Evolutionary conservation across 2,329 filamentous ascomycete genomes (phyloP).

Genomic region (Botrytis cinerea): DNA sequence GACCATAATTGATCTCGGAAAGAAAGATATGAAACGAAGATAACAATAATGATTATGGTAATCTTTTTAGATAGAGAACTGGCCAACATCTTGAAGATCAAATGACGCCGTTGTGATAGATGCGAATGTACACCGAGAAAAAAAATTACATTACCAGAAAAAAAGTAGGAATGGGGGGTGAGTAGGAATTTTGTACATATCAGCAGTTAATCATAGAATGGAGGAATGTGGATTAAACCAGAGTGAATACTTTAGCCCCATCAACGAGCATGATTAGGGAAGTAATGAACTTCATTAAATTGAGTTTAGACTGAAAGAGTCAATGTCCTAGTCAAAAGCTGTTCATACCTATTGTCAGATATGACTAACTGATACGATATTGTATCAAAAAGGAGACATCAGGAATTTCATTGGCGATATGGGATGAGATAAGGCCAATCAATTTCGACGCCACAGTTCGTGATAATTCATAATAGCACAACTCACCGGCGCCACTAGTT

Average conservation of each 20-base stretch:
- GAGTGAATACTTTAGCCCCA: not conserved
- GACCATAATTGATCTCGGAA: constrained; percentile 16
- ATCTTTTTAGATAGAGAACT: constrained; percentile 9
- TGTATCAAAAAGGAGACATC: not conserved
- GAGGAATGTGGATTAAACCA: not conserved
- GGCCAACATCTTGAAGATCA: constrained; percentile 8
- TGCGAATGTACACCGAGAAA: not conserved
- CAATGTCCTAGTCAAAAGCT: not conserved
- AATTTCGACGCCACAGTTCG: too few relatives aligned
- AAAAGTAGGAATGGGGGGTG: not conserved
- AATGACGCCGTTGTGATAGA: not conserved
- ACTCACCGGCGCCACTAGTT: not conserved
- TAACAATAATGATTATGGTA: not conserved
- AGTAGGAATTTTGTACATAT: not conserved
- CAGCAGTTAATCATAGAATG: not conserved
- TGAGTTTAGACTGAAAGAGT: not conserved
- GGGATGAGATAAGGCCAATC: not conserved
- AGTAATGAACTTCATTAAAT: not conserved
- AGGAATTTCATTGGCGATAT: not conserved
- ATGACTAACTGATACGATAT: not conserved
- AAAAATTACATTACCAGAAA: not conserved
- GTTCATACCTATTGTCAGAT: not conserved
- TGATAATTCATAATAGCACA: not conserved
- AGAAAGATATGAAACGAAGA: not conserved
- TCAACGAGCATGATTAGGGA: not conserved